phyloP scores from a whole-genome alignment of 202 grass and related monocot genomes.

The Alloteropsis angusta region DNA sequence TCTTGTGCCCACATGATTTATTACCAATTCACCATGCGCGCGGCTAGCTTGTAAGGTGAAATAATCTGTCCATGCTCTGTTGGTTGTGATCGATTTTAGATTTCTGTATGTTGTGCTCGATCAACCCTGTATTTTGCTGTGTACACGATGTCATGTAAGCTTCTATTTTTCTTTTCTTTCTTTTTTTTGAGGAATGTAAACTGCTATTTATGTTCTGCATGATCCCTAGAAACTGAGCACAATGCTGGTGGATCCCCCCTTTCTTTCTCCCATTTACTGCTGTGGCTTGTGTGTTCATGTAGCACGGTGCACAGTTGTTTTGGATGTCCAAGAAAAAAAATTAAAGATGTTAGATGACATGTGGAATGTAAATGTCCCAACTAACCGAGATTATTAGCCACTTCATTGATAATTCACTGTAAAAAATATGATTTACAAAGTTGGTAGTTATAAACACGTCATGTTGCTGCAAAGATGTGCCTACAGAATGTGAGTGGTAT shows the following conservation, averaged over 20 bases:
- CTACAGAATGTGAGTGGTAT: background rate
- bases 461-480: background rate
- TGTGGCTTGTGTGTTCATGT: no score
- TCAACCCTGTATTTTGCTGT: background rate
- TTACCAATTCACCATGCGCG: background rate
- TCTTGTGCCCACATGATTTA: slow-evolving; percentile 23
- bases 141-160: background rate
- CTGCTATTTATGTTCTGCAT: no score
- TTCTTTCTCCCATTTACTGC: no score
- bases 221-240: no score
- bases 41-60: background rate
- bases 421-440: background rate
- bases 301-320: no score
- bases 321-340: no score
- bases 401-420: background rate
- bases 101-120: background rate
- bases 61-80: background rate
- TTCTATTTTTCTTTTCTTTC: background rate
- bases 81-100: background rate
- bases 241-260: no score
- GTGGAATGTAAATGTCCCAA: background rate
- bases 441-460: no score
- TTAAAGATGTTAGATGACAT: background rate
- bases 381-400: background rate
- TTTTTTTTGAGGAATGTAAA: no score